Conservation (phyloP, 768 basidiomycete species). For the Lyophyllum decastes region DNA sequence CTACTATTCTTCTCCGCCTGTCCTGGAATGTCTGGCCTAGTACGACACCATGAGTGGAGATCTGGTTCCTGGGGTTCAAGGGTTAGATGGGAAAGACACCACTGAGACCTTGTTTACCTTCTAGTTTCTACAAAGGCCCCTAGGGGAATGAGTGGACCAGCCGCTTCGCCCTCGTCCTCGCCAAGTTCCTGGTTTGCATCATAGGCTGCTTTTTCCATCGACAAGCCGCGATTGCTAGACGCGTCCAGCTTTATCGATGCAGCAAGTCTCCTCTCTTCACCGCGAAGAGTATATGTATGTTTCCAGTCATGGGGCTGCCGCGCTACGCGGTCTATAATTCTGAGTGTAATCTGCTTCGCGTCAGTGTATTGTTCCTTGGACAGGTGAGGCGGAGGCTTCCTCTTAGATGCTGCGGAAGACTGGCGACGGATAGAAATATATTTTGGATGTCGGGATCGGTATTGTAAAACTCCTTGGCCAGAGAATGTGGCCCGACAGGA, state of each 20-base stretch:
- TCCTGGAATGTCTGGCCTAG: conserved; percentile 28
- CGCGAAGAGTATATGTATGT: conserved; percentile 34
- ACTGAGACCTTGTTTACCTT: conserved; percentile 33
- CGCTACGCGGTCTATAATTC: conserved; percentile 34
- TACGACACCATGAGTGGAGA: conserved; percentile 33
- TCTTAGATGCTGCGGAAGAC: not conserved
- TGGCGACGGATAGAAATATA: not conserved
- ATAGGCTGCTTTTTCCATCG: conserved; percentile 18
- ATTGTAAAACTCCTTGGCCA: not conserved
- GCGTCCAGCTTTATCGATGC: conserved; percentile 11
- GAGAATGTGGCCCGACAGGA: conserved; percentile 4
- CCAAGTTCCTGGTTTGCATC: conserved; percentile 5
- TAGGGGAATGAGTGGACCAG: conserved; percentile 26
- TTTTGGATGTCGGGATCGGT: not conserved
- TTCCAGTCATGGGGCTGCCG: conserved; percentile 35
- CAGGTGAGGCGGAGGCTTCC: not conserved
- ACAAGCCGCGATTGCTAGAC: conserved; percentile 3
- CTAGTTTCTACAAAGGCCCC: conserved; percentile 58
- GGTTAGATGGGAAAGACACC: conserved; percentile 7
- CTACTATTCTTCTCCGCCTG: conserved; percentile 17
- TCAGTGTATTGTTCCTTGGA: conserved; percentile 10
- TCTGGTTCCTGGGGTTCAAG: conserved; percentile 31
- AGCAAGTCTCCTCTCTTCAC: conserved; percentile 38
- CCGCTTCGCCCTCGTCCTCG: conserved; percentile 17
- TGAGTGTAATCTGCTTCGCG: conserved; percentile 23